Percentiles rank a stretch among this genome's conserved stretches.
These are phyloP conservation scores for Aulographum hederae DNA, from an alignment of 2,329 filamentous ascomycete species.

Conservation along the genomic window DNA sequence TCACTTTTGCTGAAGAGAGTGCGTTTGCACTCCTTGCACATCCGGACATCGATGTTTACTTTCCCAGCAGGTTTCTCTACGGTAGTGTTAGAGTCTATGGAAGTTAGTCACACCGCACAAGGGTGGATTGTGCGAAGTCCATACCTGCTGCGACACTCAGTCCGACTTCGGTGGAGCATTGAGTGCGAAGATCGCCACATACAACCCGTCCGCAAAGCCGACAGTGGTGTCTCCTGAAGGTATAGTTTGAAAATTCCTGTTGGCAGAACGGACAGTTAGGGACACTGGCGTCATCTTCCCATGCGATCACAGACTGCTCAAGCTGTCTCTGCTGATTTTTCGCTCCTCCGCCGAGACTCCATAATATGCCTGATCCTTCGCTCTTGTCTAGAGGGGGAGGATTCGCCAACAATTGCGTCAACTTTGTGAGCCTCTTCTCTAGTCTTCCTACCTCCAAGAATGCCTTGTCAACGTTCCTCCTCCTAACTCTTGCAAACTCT, in stretches of 20 bases:
- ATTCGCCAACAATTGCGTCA: constrained; percentile 68
- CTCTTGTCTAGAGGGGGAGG: constrained; percentile 42
- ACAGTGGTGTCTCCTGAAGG: constrained; percentile 86
- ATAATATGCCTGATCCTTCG: constrained; percentile 26
- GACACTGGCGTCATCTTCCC: constrained; percentile 81
- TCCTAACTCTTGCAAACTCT: constrained; percentile 52
- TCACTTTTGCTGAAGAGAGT: constrained; percentile 58
- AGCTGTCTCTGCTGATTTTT: constrained; percentile 62
- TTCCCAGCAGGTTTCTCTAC: constrained; percentile 30
- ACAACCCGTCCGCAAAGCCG: constrained; percentile 85
- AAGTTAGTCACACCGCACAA: constrained; percentile 9
- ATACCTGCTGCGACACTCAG: constrained; percentile 44
- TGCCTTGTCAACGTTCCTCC: constrained; percentile 64
- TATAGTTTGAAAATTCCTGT: constrained; percentile 86
- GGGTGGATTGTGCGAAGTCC: not conserved
- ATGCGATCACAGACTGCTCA: constrained; percentile 83
- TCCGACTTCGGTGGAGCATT: constrained; percentile 68
- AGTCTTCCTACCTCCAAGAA: constrained; percentile 75
- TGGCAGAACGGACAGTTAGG: constrained; percentile 80
- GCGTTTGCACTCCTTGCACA: constrained; percentile 76
- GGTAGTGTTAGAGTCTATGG: constrained; percentile 13
- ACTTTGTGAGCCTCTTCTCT: constrained; percentile 78
- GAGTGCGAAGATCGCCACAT: constrained; percentile 71
- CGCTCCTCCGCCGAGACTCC: constrained; percentile 34
- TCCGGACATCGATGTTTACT: constrained; percentile 63